Evolutionary conservation across 2,329 filamentous ascomycete species (phyloP).

Genomic region (Raffaelea ambrosiae): DNA sequence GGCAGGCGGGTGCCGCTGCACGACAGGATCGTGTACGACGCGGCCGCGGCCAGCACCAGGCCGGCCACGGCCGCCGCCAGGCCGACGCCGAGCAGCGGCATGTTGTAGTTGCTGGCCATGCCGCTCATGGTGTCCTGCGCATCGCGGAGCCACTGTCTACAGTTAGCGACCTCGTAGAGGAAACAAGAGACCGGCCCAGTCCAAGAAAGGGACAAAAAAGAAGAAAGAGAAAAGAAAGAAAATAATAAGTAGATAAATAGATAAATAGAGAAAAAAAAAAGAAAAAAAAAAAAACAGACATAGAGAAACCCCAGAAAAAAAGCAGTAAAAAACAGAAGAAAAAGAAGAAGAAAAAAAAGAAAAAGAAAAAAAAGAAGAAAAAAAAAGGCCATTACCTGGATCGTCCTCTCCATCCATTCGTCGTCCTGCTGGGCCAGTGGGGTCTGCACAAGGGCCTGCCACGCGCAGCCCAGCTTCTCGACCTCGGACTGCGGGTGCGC

Average conservation of each 20-base stretch:
- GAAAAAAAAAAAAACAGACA: no score
- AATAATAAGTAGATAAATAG: no score
- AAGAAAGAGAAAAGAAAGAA: slow-evolving; percentile 13
- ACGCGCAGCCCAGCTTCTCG: slow-evolving; percentile 59
- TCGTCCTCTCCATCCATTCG: slow-evolving; percentile 22
- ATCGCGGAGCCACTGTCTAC: slow-evolving; percentile 58
- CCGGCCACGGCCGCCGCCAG: slow-evolving; percentile 27
- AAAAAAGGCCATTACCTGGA: slow-evolving; percentile 19
- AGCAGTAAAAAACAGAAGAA: no score
- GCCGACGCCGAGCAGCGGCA: slow-evolving; percentile 49
- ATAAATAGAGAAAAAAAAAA: no score
- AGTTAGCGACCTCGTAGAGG: background rate
- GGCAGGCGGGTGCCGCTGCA: background rate
- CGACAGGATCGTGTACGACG: slow-evolving; percentile 20
- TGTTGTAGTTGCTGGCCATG: slow-evolving; percentile 87
- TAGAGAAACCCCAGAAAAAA: no score
- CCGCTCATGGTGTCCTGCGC: slow-evolving; percentile 78
- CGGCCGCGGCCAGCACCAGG: slow-evolving; percentile 29
- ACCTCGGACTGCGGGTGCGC: slow-evolving; percentile 33
- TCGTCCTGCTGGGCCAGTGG: slow-evolving; percentile 3
- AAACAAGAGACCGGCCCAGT: background rate
- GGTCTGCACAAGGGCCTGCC: slow-evolving; percentile 36
- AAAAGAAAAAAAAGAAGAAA: no score
- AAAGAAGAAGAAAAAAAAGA: no score
- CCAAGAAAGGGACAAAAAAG: no score